phyloP scores from a whole-genome alignment of 257 asterid genomes.

The Rubia yunnanensis region DNA sequence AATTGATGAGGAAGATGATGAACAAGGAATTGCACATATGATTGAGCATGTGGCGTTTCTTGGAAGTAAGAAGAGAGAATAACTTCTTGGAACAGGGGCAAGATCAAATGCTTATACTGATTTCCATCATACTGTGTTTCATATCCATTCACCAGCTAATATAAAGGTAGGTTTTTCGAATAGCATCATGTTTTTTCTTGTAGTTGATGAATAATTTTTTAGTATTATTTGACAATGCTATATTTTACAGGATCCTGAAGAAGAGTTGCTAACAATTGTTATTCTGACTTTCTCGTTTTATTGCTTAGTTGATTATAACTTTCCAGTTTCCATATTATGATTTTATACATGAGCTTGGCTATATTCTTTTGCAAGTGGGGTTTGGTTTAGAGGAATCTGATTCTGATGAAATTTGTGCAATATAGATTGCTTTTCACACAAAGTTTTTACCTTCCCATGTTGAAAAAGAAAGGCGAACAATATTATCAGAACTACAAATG shows the following conservation, averaged over 20 bases:
- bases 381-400: background rate
- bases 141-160: constrained; percentile 92
- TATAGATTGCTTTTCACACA: constrained; percentile 91
- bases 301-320: background rate
- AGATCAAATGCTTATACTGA: constrained; percentile 99
- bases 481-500: constrained; percentile 94
- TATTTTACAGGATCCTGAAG: constrained; percentile 63
- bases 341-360: background rate
- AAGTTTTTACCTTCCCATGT: constrained; percentile 88
- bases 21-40: constrained; percentile 99
- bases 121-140: constrained; percentile 98
- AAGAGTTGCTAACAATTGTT: constrained; percentile 56
- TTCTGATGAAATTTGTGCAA: constrained; percentile 12
- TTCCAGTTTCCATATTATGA: background rate
- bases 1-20: constrained; percentile 97
- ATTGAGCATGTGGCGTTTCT: constrained; percentile 99
- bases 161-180: constrained; percentile 46
- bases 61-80: constrained; percentile 99
- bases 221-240: background rate
- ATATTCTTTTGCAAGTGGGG: background rate
- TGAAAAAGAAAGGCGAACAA: constrained; percentile 95
- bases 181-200: constrained; percentile 16
- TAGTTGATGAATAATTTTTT: background rate
- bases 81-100: constrained; percentile 98
- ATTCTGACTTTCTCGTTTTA: background rate